phyloP scores from a whole-genome alignment of 306 rosid genomes.

The Medicago arabica region DNA sequence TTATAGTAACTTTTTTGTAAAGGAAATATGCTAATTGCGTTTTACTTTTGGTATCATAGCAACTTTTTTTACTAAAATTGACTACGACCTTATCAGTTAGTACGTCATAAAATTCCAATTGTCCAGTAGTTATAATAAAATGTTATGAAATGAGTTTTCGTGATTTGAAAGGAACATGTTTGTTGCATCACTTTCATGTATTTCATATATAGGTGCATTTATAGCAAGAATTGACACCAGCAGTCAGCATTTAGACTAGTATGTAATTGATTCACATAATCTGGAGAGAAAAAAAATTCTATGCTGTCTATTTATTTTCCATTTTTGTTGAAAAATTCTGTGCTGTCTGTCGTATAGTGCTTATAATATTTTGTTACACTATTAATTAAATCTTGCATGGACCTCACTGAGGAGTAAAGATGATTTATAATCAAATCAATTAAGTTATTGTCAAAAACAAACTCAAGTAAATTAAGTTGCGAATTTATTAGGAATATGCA shows the following conservation, averaged over 20 bases:
- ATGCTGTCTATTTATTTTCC: slow-evolving; percentile 8
- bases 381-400: background rate
- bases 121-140: slow-evolving; percentile 13
- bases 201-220: background rate
- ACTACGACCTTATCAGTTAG: slow-evolving; percentile 30
- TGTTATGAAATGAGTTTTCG: slow-evolving; percentile 39
- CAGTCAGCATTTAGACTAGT: background rate
- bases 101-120: slow-evolving; percentile 30
- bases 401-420: background rate
- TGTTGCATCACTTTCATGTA: slow-evolving; percentile 29
- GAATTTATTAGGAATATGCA: background rate
- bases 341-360: background rate
- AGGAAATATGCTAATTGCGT: slow-evolving; percentile 10
- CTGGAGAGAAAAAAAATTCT: background rate
- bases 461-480: background rate
- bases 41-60: background rate
- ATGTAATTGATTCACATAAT: background rate
- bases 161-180: slow-evolving; percentile 38
- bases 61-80: background rate
- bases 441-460: background rate
- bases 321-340: background rate
- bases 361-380: background rate
- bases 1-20: background rate
- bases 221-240: background rate
- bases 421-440: background rate